phyloP scores from a whole-genome alignment of 331 rosid species.

The Acacia pycnantha region DNA sequence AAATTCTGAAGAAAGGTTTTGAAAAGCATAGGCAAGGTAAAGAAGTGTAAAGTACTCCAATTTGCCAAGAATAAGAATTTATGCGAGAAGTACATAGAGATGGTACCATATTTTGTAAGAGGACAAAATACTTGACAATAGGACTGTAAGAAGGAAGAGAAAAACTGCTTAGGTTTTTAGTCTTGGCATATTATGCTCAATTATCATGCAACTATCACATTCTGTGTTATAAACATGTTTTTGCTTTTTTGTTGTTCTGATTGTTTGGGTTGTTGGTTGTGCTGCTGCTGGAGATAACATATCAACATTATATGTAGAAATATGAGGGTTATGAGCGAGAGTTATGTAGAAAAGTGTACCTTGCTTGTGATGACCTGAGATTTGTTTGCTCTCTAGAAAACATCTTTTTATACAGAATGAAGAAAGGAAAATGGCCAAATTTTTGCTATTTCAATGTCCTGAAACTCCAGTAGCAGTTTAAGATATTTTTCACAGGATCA shows the following conservation, averaged over 20 bases:
- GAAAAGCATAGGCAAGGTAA: not conserved
- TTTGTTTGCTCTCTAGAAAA: not conserved
- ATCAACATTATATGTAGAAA: not conserved
- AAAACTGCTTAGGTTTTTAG: not conserved
- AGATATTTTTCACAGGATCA: not conserved
- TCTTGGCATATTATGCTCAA: not conserved
- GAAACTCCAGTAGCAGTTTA: not conserved
- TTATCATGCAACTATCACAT: not conserved
- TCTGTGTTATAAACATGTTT: not conserved
- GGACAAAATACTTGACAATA: not conserved
- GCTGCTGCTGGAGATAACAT: not conserved
- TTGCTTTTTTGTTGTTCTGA: not conserved
- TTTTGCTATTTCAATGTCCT: not conserved
- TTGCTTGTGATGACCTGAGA: not conserved
- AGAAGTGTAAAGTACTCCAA: not conserved
- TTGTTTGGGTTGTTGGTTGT: not conserved
- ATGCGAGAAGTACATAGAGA: not conserved
- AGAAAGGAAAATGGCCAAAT: not conserved
- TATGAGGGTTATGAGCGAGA: not conserved
- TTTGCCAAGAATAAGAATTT: not conserved
- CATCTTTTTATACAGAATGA: not conserved
- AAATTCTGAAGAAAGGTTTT: not conserved
- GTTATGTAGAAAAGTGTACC: not conserved
- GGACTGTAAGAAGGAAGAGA: not conserved
- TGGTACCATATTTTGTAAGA: not conserved